phyloP scores from a whole-genome alignment of 305 asterid species.

The Nicotiana rustica region DNA sequence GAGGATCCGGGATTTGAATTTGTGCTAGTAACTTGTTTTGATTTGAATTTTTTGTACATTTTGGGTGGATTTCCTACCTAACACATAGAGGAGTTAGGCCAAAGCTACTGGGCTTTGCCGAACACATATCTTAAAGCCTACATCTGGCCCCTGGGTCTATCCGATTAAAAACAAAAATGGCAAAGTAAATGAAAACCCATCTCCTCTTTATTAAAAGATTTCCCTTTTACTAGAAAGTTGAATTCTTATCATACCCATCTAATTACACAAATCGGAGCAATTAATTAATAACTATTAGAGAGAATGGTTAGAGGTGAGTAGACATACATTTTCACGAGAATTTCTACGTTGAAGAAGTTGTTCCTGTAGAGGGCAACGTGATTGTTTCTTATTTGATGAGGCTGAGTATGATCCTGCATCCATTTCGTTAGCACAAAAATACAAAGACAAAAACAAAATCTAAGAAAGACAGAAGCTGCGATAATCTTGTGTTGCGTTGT shows the following conservation, averaged over 20 bases:
- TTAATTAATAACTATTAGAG: no score
- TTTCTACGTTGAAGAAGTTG: slow-evolving; percentile 60
- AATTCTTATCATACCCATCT: not conserved
- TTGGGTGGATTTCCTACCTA: no score
- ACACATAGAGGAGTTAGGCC: not conserved
- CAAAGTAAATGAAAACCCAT: slow-evolving; percentile 9
- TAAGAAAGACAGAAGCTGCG: not conserved
- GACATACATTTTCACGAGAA: slow-evolving; percentile 76
- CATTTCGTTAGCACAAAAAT: slow-evolving; percentile 56
- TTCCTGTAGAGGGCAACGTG: slow-evolving; percentile 80
- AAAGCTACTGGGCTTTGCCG: not conserved
- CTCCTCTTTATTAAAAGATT: not conserved
- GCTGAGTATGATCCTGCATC: slow-evolving; percentile 73
- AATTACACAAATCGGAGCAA: not conserved
- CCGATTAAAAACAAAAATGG: not conserved
- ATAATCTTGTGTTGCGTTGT: no score
- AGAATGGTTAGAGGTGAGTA: not conserved
- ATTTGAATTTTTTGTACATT: no score
- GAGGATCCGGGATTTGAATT: not conserved
- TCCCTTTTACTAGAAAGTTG: not conserved
- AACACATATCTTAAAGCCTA: not conserved
- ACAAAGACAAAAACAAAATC: slow-evolving; percentile 34
- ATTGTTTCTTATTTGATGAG: slow-evolving; percentile 57
- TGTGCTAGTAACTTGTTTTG: not conserved
- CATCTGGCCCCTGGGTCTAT: not conserved